phyloP scores from a whole-genome alignment of 257 asterid genomes.

The Petrea volubilis region DNA sequence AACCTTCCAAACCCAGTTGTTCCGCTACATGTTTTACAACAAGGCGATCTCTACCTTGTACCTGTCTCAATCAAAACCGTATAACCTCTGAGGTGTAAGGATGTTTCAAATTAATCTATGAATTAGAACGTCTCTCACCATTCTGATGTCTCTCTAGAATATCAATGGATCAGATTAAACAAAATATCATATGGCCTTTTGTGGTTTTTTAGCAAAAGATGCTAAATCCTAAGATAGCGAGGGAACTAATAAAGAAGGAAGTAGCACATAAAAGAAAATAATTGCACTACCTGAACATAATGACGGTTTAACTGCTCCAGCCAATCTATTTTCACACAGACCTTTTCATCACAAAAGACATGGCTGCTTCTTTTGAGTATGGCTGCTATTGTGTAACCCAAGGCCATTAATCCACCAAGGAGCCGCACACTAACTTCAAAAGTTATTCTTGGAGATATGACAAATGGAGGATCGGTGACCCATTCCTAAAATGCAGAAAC shows the following conservation, averaged over 20 bases:
- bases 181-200: too few species aligned
- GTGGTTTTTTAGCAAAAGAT: too few species aligned
- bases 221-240: not conserved
- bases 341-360: slow-evolving; percentile 74
- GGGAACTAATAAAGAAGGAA: not conserved
- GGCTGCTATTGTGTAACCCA: slow-evolving; percentile 97
- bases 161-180: too few species aligned
- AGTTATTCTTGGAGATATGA: slow-evolving; percentile 98
- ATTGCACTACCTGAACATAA: slow-evolving; percentile 73
- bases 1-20: slow-evolving; percentile 84
- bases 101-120: too few species aligned
- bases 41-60: slow-evolving; percentile 90
- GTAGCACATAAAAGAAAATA: not conserved
- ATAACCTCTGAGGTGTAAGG: too few species aligned
- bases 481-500: slow-evolving; percentile 71
- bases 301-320: slow-evolving; percentile 91
- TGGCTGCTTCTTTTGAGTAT: slow-evolving; percentile 96
- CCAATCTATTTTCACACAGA: slow-evolving; percentile 93
- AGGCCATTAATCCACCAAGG: slow-evolving; percentile 98
- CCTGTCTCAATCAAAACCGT: slow-evolving; percentile 42
- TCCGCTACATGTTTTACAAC: slow-evolving; percentile 68
- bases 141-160: too few species aligned
- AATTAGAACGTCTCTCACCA: too few species aligned
- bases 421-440: slow-evolving; percentile 98
- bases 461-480: slow-evolving; percentile 94